Evolutionary conservation across 495 filamentous ascomycete genomes (phyloP), one percentile per base, ranked within the genome.

Genomic region (Neurospora intermedia): DNA sequence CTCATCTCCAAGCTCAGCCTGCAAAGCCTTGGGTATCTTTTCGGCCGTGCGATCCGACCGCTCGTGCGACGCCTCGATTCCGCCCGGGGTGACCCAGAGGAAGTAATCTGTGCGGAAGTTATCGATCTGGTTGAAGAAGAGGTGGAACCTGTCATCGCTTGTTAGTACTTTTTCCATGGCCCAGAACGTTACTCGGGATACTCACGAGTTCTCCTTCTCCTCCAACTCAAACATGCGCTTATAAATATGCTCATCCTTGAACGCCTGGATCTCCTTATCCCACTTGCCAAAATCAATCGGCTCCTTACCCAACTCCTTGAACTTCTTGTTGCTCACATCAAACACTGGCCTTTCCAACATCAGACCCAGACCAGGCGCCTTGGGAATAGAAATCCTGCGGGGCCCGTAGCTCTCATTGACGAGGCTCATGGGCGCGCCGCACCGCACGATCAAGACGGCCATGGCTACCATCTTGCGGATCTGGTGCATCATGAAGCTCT

Each of bases 401-500:
- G 85, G 79, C 2, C 87, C 85, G 75, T 92, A 95, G 43, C 88
- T 90, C 69, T 97, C 89, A 1, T 80, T 76, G 73, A 98, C 93
- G 40, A 89, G 85, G 4, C 83, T 80, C 27, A 89, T 84, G 15
- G 89, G 85, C 48, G 90, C 89, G 59, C 94, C 96, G 80, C 91
- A 93, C 54, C 96, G 89, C 3, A 94, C 90, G 6, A 94, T 84
- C 72, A 99, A 87, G 10, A 93, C 86, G 45, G 90, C 92, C 93
- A 98, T 94, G 74, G 91, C 92, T 18, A 99, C 92, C 96, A 99
- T 99, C 82, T 97, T 98, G 73, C 96, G 91, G 81, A 99, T 99
- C 82, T 99, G 96, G 80, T 99, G 96, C 96, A 99, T 99, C 96
- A 99, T 99, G 86, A 99, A 99, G 73, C 91, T 94, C 82, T 99